phyloP scores from a whole-genome alignment of 1,284 basidiomycete genomes.

The Exobasidium cylindrosporum region DNA sequence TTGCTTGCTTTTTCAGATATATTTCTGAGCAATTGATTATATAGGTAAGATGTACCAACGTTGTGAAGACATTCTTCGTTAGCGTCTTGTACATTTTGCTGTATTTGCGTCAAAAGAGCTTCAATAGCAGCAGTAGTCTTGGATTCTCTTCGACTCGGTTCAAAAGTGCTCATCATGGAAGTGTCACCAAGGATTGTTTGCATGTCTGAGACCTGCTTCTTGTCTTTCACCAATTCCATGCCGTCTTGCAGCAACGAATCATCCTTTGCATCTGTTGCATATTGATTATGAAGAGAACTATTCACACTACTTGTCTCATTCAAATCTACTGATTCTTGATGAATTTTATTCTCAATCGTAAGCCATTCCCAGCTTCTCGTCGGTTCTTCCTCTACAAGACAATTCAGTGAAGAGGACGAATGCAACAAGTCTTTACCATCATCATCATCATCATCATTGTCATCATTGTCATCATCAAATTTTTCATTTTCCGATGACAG shows the following conservation, averaged over 20 bases:
- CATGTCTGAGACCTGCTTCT: background rate
- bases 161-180: background rate
- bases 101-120: background rate
- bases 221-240: background rate
- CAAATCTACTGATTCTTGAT: background rate
- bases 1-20: background rate
- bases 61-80: background rate
- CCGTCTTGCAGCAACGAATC: background rate
- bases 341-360: background rate
- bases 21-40: background rate
- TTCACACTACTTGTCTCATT: background rate
- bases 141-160: background rate
- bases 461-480: background rate
- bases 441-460: background rate
- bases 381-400: background rate
- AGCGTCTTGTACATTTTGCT: background rate
- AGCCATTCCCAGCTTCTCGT: background rate
- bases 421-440: background rate
- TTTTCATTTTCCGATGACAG: background rate
- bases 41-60: background rate
- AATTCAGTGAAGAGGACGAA: background rate
- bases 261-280: background rate
- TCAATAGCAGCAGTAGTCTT: background rate
- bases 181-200: background rate
- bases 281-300: background rate